Evolutionary conservation across 345 rosid species (phyloP).

Genomic region (Eutrema heterophyllum): DNA sequence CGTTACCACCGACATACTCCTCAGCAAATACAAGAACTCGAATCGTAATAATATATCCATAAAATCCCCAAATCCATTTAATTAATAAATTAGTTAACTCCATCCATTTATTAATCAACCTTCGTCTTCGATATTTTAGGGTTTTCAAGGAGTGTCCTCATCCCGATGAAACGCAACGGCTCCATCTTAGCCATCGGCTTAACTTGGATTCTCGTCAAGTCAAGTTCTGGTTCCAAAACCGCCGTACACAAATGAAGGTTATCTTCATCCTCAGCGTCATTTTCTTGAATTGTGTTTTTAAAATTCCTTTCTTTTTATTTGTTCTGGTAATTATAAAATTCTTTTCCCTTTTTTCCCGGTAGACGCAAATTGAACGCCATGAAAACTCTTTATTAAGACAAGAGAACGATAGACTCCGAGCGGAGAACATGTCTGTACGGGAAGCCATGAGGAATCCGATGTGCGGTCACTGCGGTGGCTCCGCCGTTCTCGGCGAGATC

Average conservation of each 20-base stretch:
- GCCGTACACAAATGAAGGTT: constrained; percentile 92
- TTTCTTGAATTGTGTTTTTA: neutral
- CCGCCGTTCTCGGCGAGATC: constrained; percentile 74
- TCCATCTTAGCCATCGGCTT: constrained; percentile 71
- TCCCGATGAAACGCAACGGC: constrained; percentile 85
- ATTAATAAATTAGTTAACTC: neutral
- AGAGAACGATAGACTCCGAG: constrained; percentile 88
- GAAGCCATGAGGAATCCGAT: constrained; percentile 86
- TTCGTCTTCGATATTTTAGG: neutral
- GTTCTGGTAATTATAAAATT: neutral
- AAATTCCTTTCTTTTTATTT: neutral
- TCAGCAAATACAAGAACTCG: constrained; percentile 96
- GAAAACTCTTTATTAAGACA: constrained; percentile 83
- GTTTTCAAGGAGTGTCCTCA: constrained; percentile 85
- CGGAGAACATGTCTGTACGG: constrained; percentile 81
- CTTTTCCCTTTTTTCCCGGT: neutral
- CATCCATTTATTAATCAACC: neutral
- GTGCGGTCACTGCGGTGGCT: constrained; percentile 84
- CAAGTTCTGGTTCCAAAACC: constrained; percentile 93
- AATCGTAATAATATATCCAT: constrained; percentile 44
- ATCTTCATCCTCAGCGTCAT: neutral
- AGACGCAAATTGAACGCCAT: constrained; percentile 92
- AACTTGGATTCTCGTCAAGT: constrained; percentile 78
- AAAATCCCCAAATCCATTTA: neutral
- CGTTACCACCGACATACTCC: constrained; percentile 96